Evolutionary conservation across 768 basidiomycete species (phyloP), one percentile per base, ranked within the genome.

Genomic region (Tulasnella sp.): DNA sequence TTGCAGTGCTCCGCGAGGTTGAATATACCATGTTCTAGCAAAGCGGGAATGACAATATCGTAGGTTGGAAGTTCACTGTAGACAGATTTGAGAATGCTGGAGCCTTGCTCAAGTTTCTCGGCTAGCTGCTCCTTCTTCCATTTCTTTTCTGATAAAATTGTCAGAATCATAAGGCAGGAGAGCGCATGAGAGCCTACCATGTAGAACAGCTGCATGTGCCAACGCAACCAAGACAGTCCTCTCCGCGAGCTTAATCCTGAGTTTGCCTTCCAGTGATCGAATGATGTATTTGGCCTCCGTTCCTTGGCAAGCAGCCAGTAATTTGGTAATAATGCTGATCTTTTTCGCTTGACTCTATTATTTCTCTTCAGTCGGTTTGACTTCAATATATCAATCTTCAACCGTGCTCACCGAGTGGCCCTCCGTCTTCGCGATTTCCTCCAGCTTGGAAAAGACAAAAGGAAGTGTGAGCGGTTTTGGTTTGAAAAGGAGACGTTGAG

Each of bases 191-290:
- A 20, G 37, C 31, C 63, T 89, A 37, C 50, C 83, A 19, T 82
- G 84, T 27, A 93, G 70, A 24, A 92, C 86, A 24, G 76, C 76
- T 10, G 93, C 93, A 61, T 90, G 89, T 0, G 93, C 87, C 33
- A 99, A 70, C n/a, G 91, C 84, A 31, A 93, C 84, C 39, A 98
- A 70, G n/a, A 95, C 82, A 0, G 91, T 92, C 48, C 88, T 81
- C 63, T 98, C 95, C 5, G 95, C 95, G 62, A 96, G 84, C 35
- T 95, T 89, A 62, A 99, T 98, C 12, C 95, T 78, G 32, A 99
- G 75, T 65, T 99, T 99, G 54, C 95, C 95, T 68, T 96, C 92
- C 57, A 96, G 68, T 62, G 87, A 90, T 34, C 93, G 81, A 31
- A 98, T 82, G 58, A 98, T 86, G 64, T 92, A 99, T 63, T 96